Base-by-base conservation (phyloP, 805 yeast genomes). In the Tetrapisispora arboricola region DNA sequence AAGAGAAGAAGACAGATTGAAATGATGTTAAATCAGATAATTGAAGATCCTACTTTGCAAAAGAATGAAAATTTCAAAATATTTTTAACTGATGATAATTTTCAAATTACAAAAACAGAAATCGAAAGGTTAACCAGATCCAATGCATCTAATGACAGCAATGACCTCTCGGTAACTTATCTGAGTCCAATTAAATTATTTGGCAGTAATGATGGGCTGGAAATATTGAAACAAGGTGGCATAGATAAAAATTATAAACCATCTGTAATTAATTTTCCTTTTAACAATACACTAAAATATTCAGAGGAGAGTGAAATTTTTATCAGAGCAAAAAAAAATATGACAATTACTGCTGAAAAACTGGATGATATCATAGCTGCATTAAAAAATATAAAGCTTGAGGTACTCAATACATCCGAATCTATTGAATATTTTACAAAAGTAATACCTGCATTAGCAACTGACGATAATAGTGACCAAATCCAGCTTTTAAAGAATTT, bases 221-320 rank as follows among this genome's bases (percentile, higher is more conserved):
- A 44, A 13, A 56, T 47, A 33, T 45, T 44, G 43, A 58, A 45
- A 28, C 47, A 47, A 35, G 63, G 60, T 35, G 63, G 58, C 35
- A 43, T 54, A 46, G 70, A 36, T 50, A 69, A 28, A 66, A 79
- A 31, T 80, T 84, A 6, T 73, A 84, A 60, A 70, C 82, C 49
- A 70, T 74, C 84, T 39, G 77, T 90, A 2, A 62, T 86, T 48
- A 78, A 75, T 26, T 69, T 73, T 24, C 73, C 77, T 0, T 79
- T 84, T 52, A 74, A 87, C 2, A 71, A 83, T 37, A 64, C 80
- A 12, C 74, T 74, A 4, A 84, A 83, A 53, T 72, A 79, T 43
- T 70, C 70, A 18, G 97, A 92, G 57, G 77, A 80, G 2, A 96
- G 86, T 61, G 78, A 75, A 32, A 88, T 72, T 67, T 84, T 90